Conservation (phyloP, 2,329 filamentous ascomycete genomes). For the Colletotrichum plurivorum region DNA sequence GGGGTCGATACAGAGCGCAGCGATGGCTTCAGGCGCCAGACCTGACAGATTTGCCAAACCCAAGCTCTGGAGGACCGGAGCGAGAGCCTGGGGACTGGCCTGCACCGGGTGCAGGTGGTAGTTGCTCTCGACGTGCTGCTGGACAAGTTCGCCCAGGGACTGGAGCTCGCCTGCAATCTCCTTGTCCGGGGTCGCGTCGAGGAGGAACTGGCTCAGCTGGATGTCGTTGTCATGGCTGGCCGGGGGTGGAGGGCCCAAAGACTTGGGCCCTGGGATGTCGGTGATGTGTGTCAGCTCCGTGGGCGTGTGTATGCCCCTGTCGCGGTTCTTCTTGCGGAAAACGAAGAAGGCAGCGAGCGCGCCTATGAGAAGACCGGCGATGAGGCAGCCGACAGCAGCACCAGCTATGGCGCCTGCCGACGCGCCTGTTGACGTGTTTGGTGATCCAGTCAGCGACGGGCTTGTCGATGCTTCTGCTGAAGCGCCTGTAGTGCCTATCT, state of each 20-base stretch:
- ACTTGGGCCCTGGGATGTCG: constrained; percentile 21
- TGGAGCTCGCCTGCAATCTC: constrained; percentile 51
- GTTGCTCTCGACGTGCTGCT: constrained; percentile 56
- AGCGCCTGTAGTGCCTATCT: background rate
- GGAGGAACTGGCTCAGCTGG: constrained; percentile 53
- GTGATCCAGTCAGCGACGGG: background rate
- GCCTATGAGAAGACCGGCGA: constrained; percentile 13
- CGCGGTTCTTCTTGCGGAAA: background rate
- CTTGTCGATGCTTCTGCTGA: background rate
- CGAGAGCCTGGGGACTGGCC: constrained; percentile 40
- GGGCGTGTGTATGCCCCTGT: constrained; percentile 45
- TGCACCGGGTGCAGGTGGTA: constrained; percentile 51
- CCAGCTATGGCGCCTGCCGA: constrained; percentile 6
- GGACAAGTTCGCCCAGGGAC: constrained; percentile 52
- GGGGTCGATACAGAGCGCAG: constrained; percentile 49
- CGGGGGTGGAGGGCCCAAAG: background rate
- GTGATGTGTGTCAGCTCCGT: constrained; percentile 38
- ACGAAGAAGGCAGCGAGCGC: constrained; percentile 12
- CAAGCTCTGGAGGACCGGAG: constrained; percentile 45
- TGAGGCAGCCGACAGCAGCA: constrained; percentile 12
- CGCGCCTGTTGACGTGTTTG: background rate
- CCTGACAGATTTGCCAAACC: constrained; percentile 43
- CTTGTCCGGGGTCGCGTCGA: constrained; percentile 53
- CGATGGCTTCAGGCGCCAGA: constrained; percentile 42
- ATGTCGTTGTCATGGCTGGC: constrained; percentile 42